phyloP scores from a whole-genome alignment of 2,329 filamentous ascomycete genomes.

The Aspergillus sp. region DNA sequence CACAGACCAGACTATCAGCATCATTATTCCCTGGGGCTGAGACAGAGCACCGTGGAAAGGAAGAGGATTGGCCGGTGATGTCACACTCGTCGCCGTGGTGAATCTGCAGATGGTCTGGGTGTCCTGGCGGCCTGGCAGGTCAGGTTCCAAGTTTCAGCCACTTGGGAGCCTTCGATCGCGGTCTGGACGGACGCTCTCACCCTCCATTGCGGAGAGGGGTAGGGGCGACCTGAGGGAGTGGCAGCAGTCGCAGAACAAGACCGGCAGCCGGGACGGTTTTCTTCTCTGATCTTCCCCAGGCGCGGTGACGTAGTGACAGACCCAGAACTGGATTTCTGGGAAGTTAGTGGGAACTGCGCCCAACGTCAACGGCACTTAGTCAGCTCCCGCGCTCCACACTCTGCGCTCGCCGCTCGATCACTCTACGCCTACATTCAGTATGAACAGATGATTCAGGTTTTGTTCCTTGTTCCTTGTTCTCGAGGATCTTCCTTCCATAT shows the following conservation, averaged over 20 bases:
- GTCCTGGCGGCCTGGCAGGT: background rate
- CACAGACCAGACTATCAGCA: background rate
- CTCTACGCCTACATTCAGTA: no score
- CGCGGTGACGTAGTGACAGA: background rate
- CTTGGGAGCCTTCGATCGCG: conserved; percentile 1
- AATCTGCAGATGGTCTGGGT: background rate
- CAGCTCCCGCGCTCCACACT: background rate
- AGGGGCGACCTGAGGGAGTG: background rate
- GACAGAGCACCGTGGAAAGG: background rate
- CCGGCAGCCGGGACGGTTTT: background rate
- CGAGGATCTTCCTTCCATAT: background rate
- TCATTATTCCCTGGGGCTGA: background rate
- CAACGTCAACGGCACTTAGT: background rate
- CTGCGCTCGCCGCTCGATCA: no score
- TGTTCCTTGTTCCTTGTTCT: background rate
- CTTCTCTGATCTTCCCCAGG: background rate
- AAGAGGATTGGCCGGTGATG: conserved; percentile 6
- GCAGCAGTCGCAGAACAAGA: background rate
- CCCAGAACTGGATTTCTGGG: background rate
- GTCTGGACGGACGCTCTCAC: background rate
- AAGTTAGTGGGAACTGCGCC: background rate
- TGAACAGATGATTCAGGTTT: no score
- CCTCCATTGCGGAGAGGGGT: conserved; percentile 5
- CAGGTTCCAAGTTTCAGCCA: background rate
- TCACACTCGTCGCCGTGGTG: conserved; percentile 3